These are phyloP conservation scores for Pisolithus microcarpus DNA, from an alignment of 768 basidiomycete genomes.

Conservation along the genomic window DNA sequence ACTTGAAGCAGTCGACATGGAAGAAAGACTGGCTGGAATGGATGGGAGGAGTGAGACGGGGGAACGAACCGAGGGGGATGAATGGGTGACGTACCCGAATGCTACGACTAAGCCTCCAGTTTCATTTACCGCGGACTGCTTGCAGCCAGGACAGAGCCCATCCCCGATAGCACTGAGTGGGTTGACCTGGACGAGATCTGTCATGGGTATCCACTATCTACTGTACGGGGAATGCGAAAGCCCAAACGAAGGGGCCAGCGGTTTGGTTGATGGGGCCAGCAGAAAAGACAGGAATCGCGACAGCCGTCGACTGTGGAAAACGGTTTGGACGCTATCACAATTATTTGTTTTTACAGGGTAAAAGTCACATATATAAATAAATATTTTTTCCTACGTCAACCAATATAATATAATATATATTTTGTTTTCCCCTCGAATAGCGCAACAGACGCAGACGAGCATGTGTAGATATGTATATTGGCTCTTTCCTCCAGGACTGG, in stretches of 20 bases:
- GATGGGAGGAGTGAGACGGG: conserved; percentile 1
- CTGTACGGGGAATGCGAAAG: neutral
- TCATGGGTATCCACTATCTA: conserved; percentile 7
- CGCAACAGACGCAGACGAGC: too few species aligned
- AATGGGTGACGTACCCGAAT: conserved; percentile 69
- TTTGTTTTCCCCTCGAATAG: too few species aligned
- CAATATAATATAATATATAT: too few species aligned
- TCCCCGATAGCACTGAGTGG: conserved; percentile 36
- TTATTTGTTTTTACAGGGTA: too few species aligned
- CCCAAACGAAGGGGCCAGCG: neutral
- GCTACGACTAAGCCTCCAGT: conserved; percentile 87
- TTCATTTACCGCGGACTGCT: conserved; percentile 71
- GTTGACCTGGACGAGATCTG: conserved; percentile 4
- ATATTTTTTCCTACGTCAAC: too few species aligned
- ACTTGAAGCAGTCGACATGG: conserved; percentile 93
- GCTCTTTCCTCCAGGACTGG: too few species aligned
- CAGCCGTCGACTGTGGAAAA: too few species aligned
- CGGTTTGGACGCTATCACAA: too few species aligned
- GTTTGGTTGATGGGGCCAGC: neutral
- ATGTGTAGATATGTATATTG: too few species aligned
- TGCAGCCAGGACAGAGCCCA: conserved; percentile 76
- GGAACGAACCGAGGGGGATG: conserved; percentile 6
- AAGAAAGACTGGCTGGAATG: conserved; percentile 78
- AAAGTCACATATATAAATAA: too few species aligned
- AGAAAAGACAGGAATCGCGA: too few species aligned